A percentile compares a stretch with the other conserved stretches of the same genome.
Evolutionary conservation across 1,284 basidiomycete species (phyloP).

Genomic region (Cerioporus squamosus): DNA sequence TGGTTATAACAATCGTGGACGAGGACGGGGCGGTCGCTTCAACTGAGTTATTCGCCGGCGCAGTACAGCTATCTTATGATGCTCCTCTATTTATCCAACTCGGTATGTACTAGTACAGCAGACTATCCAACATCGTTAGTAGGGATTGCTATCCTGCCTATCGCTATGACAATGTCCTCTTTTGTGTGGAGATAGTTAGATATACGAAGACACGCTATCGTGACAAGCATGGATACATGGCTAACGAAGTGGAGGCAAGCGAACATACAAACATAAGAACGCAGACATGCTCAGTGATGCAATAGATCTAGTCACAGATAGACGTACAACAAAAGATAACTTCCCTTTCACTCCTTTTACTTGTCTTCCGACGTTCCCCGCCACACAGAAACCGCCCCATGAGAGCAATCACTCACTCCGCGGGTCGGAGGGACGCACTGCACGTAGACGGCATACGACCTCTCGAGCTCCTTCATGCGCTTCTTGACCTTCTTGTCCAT

Average conservation of each 20-base stretch:
- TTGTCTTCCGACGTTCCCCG: neutral
- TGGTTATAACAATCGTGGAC: constrained; percentile 37
- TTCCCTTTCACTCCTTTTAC: neutral
- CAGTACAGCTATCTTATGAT: constrained; percentile 19
- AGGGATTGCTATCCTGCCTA: neutral
- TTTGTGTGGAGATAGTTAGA: neutral
- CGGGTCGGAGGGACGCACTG: constrained; percentile 44
- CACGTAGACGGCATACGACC: constrained; percentile 65
- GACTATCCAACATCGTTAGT: neutral
- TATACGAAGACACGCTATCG: too few relatives aligned
- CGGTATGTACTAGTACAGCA: constrained; percentile 17
- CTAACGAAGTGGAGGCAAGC: neutral
- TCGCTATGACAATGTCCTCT: neutral
- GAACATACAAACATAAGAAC: neutral
- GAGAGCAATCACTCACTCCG: constrained; percentile 1
- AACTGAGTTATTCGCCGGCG: constrained; percentile 31
- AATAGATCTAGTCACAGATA: neutral
- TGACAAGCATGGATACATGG: neutral
- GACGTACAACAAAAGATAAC: neutral
- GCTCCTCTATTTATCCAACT: constrained; percentile 11
- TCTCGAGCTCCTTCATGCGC: constrained; percentile 61
- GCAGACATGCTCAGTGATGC: too few relatives aligned
- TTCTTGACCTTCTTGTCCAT: constrained; percentile 66
- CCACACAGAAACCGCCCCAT: neutral
- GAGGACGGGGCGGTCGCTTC: constrained; percentile 44